Conservation (phyloP, 441 rosid species). For the Syzygium syzygioides region DNA sequence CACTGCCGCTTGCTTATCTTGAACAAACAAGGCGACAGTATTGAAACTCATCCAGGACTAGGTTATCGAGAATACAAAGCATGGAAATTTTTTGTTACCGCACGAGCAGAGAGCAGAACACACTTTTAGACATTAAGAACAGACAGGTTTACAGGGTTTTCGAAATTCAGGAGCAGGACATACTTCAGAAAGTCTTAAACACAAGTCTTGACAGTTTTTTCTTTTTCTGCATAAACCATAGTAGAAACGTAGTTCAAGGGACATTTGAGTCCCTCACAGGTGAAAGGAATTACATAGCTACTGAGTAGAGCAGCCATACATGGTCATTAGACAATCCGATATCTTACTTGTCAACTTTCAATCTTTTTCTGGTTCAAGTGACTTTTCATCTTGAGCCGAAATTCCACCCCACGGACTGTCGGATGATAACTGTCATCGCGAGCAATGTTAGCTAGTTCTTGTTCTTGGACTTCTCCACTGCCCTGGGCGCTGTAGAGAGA, state of each 20-base stretch:
- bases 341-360: not conserved
- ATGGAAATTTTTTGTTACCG: not conserved
- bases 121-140: not conserved
- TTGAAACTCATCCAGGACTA: not conserved
- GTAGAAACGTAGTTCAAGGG: not conserved
- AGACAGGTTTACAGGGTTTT: not conserved
- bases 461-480: constrained; percentile 52
- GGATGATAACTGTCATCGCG: constrained; percentile 12
- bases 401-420: not conserved
- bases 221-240: not conserved
- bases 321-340: constrained; percentile 25
- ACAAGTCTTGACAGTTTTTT: not conserved
- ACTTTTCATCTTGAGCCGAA: constrained; percentile 1
- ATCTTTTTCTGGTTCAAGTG: not conserved
- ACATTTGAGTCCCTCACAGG: not conserved
- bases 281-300: not conserved
- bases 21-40: not conserved
- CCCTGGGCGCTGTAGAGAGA: constrained; percentile 57
- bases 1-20: not conserved
- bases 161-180: not conserved
- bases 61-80: not conserved
- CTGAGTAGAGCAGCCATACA: constrained; percentile 15
- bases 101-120: not conserved
- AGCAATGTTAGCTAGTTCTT: constrained; percentile 24
- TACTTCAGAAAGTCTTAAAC: not conserved